These are phyloP conservation scores for Afroboletus lepidellus DNA, from an alignment of 1,284 basidiomycete genomes.

Conservation along the genomic window DNA sequence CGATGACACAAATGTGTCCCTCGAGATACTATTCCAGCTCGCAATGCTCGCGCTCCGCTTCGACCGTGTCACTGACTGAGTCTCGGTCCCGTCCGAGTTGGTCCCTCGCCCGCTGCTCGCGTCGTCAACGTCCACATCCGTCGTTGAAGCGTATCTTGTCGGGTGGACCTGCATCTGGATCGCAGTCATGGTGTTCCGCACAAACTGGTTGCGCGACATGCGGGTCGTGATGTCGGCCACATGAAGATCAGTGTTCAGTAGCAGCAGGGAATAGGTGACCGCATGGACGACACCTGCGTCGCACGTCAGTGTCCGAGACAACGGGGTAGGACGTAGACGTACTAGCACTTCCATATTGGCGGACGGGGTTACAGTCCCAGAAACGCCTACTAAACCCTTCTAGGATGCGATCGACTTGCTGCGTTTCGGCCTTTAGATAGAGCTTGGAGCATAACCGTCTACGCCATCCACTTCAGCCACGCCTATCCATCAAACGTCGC, in stretches of 20 bases:
- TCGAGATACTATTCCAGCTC: conserved; percentile 77
- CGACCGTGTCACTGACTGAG: conserved; percentile 46
- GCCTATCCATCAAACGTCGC: not conserved
- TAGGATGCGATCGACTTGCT: conserved; percentile 96
- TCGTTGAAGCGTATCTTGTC: conserved; percentile 47
- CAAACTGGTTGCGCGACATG: conserved; percentile 94
- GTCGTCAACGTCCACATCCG: conserved; percentile 70
- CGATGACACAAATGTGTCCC: conserved; percentile 49
- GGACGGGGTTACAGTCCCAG: conserved; percentile 85
- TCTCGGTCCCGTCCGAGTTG: conserved; percentile 50
- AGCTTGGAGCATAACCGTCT: conserved; percentile 89
- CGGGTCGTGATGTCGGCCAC: conserved; percentile 86
- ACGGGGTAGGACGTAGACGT: conserved; percentile 31
- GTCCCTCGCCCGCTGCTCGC: conserved; percentile 55
- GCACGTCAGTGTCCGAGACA: not conserved
- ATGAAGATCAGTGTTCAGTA: conserved; percentile 97
- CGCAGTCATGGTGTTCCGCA: conserved; percentile 86
- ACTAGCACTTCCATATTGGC: conserved; percentile 83
- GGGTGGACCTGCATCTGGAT: conserved; percentile 76
- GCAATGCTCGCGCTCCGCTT: conserved; percentile 79
- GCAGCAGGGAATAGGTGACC: conserved; percentile 87
- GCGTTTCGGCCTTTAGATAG: conserved; percentile 93
- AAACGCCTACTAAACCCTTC: conserved; percentile 88
- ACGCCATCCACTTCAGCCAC: conserved; percentile 12
- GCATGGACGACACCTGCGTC: conserved; percentile 84